Evolutionary conservation across 345 rosid genomes (phyloP).

Genomic region (Brassica cretica): DNA sequence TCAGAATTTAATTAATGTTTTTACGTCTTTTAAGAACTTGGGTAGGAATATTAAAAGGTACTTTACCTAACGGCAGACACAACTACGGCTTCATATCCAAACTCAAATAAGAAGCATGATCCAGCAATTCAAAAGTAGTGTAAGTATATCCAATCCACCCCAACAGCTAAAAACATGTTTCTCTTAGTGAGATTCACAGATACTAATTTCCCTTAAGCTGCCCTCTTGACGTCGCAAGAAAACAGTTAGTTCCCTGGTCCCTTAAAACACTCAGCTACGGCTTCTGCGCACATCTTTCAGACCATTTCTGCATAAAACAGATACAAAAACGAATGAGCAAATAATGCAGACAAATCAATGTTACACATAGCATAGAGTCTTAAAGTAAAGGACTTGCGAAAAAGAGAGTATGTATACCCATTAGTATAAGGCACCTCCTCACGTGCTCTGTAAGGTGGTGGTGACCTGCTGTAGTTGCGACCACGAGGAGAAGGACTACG

Average conservation of each 20-base stretch:
- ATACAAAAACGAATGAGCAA: background rate
- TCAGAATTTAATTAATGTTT: slow-evolving; percentile 1
- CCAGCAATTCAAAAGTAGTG: slow-evolving; percentile 55
- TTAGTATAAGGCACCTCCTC: slow-evolving; percentile 85
- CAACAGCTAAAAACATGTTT: slow-evolving; percentile 57
- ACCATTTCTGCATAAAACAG: slow-evolving; percentile 62
- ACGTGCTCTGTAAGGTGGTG: slow-evolving; percentile 77
- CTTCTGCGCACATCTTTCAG: slow-evolving; percentile 77
- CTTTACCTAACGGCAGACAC: slow-evolving; percentile 41
- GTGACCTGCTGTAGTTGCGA: slow-evolving; percentile 89
- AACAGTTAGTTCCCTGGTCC: slow-evolving; percentile 40
- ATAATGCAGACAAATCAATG: background rate
- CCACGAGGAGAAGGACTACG: slow-evolving; percentile 85
- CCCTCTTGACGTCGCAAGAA: slow-evolving; percentile 19
- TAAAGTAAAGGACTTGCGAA: background rate
- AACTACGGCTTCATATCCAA: slow-evolving; percentile 43
- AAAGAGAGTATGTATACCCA: slow-evolving; percentile 59
- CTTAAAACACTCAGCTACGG: slow-evolving; percentile 62
- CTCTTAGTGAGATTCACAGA: slow-evolving; percentile 56
- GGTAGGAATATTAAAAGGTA: slow-evolving; percentile 37
- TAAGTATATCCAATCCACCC: slow-evolving; percentile 60
- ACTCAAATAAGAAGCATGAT: slow-evolving; percentile 47
- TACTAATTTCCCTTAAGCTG: slow-evolving; percentile 52
- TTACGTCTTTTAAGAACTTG: slow-evolving; percentile 24
- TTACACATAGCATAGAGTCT: background rate